Conservation (phyloP, 1,284 basidiomycete genomes). For the Trichosporon inkin region DNA sequence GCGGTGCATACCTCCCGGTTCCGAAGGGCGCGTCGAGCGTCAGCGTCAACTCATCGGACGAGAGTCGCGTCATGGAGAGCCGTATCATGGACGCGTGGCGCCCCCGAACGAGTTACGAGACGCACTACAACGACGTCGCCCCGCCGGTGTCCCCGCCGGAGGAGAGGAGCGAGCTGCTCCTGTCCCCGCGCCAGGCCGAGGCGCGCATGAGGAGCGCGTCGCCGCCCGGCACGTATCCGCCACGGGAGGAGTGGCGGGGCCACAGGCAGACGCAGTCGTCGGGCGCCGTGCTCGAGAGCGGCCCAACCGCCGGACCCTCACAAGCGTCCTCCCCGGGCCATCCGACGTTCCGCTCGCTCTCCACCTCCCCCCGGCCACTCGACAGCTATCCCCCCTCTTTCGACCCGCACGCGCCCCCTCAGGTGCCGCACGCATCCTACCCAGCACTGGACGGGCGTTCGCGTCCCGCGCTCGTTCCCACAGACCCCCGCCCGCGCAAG, state of each 20-base stretch:
- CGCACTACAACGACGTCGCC: slow-evolving; percentile 8
- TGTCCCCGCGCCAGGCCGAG: neutral
- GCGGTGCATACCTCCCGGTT: slow-evolving; percentile 21
- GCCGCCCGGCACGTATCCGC: slow-evolving; percentile 6
- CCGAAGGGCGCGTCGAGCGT: slow-evolving; percentile 1
- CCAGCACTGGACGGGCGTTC: slow-evolving; percentile 18
- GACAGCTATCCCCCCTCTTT: neutral
- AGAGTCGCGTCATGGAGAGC: slow-evolving; percentile 19
- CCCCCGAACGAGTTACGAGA: slow-evolving; percentile 1
- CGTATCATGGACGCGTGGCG: slow-evolving; percentile 40
- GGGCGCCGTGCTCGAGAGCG: slow-evolving; percentile 20
- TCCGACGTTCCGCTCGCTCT: slow-evolving; percentile 8
- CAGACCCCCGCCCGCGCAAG: slow-evolving; percentile 20
- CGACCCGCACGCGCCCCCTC: neutral
- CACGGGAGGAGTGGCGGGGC: slow-evolving; percentile 13
- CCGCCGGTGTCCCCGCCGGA: slow-evolving; percentile 13
- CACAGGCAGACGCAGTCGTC: slow-evolving; percentile 34
- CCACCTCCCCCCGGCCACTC: slow-evolving; percentile 10
- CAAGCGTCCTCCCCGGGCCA: neutral
- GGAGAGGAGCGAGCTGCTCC: slow-evolving; percentile 8
- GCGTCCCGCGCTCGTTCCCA: slow-evolving; percentile 34
- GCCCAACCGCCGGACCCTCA: neutral
- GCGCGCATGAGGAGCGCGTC: slow-evolving; percentile 2
- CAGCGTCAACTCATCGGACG: slow-evolving; percentile 19
- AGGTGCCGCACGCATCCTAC: neutral